A percentile compares a stretch with the other conserved stretches of the same genome.
Evolutionary conservation across 768 basidiomycete genomes (phyloP).

Genomic region (Leucocoprinus birnbaumii): DNA sequence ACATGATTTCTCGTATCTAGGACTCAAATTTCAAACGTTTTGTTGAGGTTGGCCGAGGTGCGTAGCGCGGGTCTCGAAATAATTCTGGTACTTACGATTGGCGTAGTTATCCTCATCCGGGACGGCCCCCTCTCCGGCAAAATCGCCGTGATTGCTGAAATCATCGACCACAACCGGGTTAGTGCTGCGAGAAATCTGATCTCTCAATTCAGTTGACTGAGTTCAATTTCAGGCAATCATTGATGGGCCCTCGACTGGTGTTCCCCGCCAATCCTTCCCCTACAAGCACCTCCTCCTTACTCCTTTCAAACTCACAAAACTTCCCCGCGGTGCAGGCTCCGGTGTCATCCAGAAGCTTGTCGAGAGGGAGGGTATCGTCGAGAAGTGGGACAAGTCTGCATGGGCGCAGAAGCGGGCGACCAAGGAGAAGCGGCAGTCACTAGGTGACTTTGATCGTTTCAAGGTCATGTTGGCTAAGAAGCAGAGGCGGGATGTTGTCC

Average conservation of each 20-base stretch:
- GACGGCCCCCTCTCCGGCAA: slow-evolving; percentile 81
- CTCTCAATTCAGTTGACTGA: background rate
- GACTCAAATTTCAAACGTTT: slow-evolving; percentile 94
- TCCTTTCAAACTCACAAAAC: slow-evolving; percentile 72
- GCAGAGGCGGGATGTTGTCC: slow-evolving; percentile 72
- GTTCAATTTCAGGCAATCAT: slow-evolving; percentile 64
- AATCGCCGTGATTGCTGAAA: slow-evolving; percentile 94
- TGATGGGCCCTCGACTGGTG: slow-evolving; percentile 89
- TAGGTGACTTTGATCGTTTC: slow-evolving; percentile 94
- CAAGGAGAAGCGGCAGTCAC: slow-evolving; percentile 63
- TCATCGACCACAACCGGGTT: slow-evolving; percentile 99
- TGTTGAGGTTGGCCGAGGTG: slow-evolving; percentile 97
- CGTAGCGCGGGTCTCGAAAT: slow-evolving; percentile 17
- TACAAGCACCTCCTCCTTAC: slow-evolving; percentile 94
- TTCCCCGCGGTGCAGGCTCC: slow-evolving; percentile 86
- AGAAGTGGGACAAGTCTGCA: slow-evolving; percentile 84
- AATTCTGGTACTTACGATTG: background rate
- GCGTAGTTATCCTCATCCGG: slow-evolving; percentile 89
- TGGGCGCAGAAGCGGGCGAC: slow-evolving; percentile 91
- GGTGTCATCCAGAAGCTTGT: slow-evolving; percentile 81
- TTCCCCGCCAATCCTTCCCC: slow-evolving; percentile 89
- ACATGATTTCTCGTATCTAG: slow-evolving; percentile 27
- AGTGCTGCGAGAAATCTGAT: slow-evolving; percentile 20
- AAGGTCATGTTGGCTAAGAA: slow-evolving; percentile 87
- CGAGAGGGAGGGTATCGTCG: slow-evolving; percentile 79